Evolutionary conservation across 805 yeast species (phyloP), one percentile per base, ranked within the genome.

Genomic region (Pichia deserticola): DNA sequence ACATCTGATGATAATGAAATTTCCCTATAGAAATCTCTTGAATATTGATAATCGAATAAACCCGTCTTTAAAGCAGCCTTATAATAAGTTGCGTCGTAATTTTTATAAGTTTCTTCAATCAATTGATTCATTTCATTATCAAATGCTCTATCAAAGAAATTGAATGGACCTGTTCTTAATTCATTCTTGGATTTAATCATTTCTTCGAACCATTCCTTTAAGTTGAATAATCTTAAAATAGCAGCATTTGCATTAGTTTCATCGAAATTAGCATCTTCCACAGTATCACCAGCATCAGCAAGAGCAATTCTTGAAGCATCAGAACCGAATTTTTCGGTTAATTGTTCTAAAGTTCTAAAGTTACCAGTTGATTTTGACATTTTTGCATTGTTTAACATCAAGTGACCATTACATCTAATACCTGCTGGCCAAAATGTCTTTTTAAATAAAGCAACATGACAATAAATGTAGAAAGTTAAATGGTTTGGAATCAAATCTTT

Each of bases 331-430:
- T 93, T 93, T 60, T 81, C 76, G 52, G 84, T 83, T 65, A 86
- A 78, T 68, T 93, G 89, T 60, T 82, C 78, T 67, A 93, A 75
- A 46, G 98, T 93, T 82, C 88, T 76, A 67, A 93, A 93, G 74
- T 93, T 93, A 71, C 99, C 99, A 34, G 98, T 92, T 34, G 96
- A 86, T 70, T 93, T 93, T 49, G 97, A 84, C 99, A 93, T 93
- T 78, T 93, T 93, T 60, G 92, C 93, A 66, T 93, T 92, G 74
- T 93, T 93, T 68, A 93, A 79, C 76, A 93, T 70, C 72, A 93
- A 79, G 67, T 93, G 99, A 58, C 99, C 99, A 62, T 93, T 93
- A 55, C 87, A 86, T 71, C 99, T 84, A 56, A 93, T 78, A 67
- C 97, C 97, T 59, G 70, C 77, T 54, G 98, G 99, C 98, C 98